These are phyloP conservation scores for Gamsiella multidivaricata DNA, from an alignment of 192 early-diverging fungal genomes.

Conservation along the genomic window DNA sequence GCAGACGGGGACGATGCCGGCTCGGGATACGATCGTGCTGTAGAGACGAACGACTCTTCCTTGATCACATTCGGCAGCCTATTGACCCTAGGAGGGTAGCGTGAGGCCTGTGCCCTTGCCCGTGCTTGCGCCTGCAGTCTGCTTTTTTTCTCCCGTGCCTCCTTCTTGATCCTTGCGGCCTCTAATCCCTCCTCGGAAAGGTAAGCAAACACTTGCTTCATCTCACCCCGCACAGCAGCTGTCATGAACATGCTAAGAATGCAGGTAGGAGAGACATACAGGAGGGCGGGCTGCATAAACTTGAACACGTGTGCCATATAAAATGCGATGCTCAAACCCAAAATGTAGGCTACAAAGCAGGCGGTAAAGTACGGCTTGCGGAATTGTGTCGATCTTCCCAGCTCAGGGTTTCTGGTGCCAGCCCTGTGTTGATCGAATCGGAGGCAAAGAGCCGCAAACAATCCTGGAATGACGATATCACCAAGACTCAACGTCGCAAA, in stretches of 20 bases:
- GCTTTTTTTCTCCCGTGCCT: slow-evolving; percentile 14
- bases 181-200: slow-evolving; percentile 61
- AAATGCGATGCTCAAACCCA: slow-evolving; percentile 86
- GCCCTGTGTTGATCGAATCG: slow-evolving; percentile 86
- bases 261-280: slow-evolving; percentile 94
- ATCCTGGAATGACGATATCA: slow-evolving; percentile 95
- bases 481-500: slow-evolving; percentile 94
- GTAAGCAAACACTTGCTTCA: slow-evolving; percentile 70
- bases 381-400: slow-evolving; percentile 69
- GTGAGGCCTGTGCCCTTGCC: background rate
- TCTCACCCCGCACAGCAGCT: slow-evolving; percentile 71
- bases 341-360: slow-evolving; percentile 77
- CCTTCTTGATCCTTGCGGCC: slow-evolving; percentile 22
- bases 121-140: slow-evolving; percentile 9
- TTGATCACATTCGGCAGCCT: slow-evolving; percentile 18
- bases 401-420: slow-evolving; percentile 62
- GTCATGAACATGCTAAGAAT: slow-evolving; percentile 84
- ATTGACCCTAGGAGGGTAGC: slow-evolving; percentile 1
- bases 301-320: slow-evolving; percentile 88
- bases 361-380: slow-evolving; percentile 89
- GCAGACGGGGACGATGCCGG: no score
- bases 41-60: slow-evolving; percentile 13
- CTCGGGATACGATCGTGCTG: no score
- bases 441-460: slow-evolving; percentile 91
- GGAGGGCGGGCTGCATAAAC: slow-evolving; percentile 88